Base-by-base conservation (phyloP, 768 basidiomycete genomes). In the Tricholoma terreum region DNA sequence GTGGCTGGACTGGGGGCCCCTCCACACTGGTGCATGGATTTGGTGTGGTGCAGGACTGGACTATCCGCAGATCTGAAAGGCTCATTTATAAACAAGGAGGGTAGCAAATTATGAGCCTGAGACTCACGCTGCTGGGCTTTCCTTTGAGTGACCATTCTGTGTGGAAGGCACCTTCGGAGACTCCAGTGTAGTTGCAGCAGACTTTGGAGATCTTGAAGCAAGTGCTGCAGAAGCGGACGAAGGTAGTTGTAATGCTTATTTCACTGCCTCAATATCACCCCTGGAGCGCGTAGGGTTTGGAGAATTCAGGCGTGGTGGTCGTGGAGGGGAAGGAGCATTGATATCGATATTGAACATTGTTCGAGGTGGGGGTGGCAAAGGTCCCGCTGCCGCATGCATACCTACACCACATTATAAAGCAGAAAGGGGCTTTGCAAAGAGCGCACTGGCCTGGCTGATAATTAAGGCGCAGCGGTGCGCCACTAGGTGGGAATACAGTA, bases 311-410 rank as follows among this genome's bases (percentile, higher is more conserved):
- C 87, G 84, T 6, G 84, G 82, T 34, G 85, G 85, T 36, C 84
- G 82, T 57, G 86, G 85, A 22, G 85, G 84, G 10, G 81, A 76
- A 8, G 79, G 72, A 50, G 68, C 75, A 11, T 74, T 73, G 6
- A 73, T 56, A 50, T 79, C 74, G 30, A 84, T 76, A 56, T 73
- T 74, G 54, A 84, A 79, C 55, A 77, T 69, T 17, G 84, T 78
- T 57, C 84, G 76, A 2, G 89, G 87, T 7, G 87, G 88, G 31
- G 83, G 82, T 27, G 89, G 88, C 57, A 88, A 76, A 48, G 89
- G 88, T 4, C 87, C 86, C 38, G 88, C 89, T 21, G 80, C 89
- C 6, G 87, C 77, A 70, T 90, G 86, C 1, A 86, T 63, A 52
- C 82, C 80, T 76, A 63, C 35, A 58, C 58, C 49, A 58, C 64